phyloP scores from a whole-genome alignment of 352 stramenopile species.

The Pelagophyceae sp. region DNA sequence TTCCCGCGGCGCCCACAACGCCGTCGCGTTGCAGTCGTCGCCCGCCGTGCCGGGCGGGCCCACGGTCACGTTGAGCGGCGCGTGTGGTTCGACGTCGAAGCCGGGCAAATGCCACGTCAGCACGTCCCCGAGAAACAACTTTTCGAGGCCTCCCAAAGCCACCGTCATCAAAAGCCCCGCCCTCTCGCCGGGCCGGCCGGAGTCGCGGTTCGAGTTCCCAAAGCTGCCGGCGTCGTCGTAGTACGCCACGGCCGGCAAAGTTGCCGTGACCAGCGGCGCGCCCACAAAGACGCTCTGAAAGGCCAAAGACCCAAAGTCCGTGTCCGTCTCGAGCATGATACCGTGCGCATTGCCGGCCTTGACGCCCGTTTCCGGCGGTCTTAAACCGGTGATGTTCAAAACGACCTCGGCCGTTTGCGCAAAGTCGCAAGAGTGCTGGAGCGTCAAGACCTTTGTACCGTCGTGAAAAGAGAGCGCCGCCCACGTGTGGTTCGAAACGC shows the following conservation, averaged over 20 bases:
- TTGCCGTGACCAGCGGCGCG: not conserved
- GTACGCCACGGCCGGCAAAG: not conserved
- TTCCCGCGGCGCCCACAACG: not conserved
- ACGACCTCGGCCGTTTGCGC: not conserved
- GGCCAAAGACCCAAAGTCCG: not conserved
- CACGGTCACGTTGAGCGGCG: too few species aligned
- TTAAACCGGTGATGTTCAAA: not conserved
- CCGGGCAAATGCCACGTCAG: not conserved
- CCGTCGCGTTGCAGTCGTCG: not conserved
- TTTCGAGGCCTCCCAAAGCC: not conserved
- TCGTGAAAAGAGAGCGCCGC: too few species aligned
- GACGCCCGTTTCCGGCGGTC: not conserved
- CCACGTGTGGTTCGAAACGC: not conserved
- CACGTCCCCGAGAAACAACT: not conserved
- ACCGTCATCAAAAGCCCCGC: not conserved
- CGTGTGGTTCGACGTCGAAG: not conserved
- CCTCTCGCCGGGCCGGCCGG: not conserved
- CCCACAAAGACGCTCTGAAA: not conserved
- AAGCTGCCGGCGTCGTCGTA: not conserved
- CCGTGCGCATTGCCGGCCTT: not conserved
- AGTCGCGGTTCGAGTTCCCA: not conserved
- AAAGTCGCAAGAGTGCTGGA: not conserved
- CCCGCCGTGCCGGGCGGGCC: not conserved
- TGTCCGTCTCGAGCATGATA: not conserved
- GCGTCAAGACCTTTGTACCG: not conserved